Evolutionary conservation across 352 stramenopile species (phyloP).

Genomic region (Pythium inflatum): DNA sequence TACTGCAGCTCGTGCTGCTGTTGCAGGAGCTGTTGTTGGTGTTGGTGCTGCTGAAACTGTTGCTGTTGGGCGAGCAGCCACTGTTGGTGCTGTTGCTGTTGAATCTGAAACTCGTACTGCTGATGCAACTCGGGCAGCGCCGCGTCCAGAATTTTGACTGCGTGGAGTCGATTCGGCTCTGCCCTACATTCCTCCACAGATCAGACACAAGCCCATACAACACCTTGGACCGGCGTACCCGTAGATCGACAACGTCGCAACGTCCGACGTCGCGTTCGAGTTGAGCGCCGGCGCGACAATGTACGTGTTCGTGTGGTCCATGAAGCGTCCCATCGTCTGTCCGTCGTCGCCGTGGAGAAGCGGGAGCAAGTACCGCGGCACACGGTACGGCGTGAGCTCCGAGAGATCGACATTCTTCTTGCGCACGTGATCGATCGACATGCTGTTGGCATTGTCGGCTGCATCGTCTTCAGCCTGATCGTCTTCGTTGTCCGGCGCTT

Average conservation of each 20-base stretch:
- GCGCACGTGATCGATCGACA: slow-evolving; percentile 55
- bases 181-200: slow-evolving; percentile 18
- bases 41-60: slow-evolving; percentile 33
- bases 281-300: slow-evolving; percentile 63
- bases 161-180: slow-evolving; percentile 55
- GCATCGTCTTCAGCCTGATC: slow-evolving; percentile 34
- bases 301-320: slow-evolving; percentile 79
- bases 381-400: slow-evolving; percentile 76
- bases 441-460: slow-evolving; percentile 33
- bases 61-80: slow-evolving; percentile 42
- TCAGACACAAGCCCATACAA: background rate
- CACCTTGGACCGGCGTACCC: slow-evolving; percentile 38
- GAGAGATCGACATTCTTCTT: slow-evolving; percentile 78
- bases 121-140: slow-evolving; percentile 71
- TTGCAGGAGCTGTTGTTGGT: slow-evolving; percentile 16
- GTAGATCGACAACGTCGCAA: slow-evolving; percentile 74
- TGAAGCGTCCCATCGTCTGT: slow-evolving; percentile 75
- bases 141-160: slow-evolving; percentile 59
- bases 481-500: background rate
- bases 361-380: slow-evolving; percentile 65
- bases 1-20: slow-evolving; percentile 10
- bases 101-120: slow-evolving; percentile 45
- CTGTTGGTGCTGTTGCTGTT: slow-evolving; percentile 50
- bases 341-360: slow-evolving; percentile 71
- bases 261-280: slow-evolving; percentile 26